Percentiles rank a stretch among this genome's conserved stretches.
Conservation (phyloP, 1,284 basidiomycete species). For the Ganoderma multipileum region DNA sequence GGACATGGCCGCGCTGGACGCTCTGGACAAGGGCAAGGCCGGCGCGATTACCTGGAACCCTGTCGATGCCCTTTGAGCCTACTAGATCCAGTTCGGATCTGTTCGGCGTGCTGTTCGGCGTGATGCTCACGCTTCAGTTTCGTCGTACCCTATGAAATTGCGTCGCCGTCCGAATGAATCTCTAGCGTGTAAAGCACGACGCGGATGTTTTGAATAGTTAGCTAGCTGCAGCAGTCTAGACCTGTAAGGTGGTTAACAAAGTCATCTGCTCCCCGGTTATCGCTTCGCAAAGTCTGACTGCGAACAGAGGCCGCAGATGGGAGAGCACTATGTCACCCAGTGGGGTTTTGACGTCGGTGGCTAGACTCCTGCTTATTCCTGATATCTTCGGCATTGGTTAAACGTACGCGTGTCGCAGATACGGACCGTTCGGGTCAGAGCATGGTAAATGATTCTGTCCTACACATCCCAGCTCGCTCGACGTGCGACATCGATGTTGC, state of each 20-base stretch:
- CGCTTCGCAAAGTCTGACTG: background rate
- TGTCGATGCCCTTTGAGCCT: constrained; percentile 41
- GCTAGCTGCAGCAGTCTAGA: constrained; percentile 1
- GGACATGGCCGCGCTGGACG: constrained; percentile 57
- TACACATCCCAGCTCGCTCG: too few relatives aligned
- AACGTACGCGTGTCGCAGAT: background rate
- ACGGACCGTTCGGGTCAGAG: too few relatives aligned
- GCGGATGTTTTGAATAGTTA: constrained; percentile 31
- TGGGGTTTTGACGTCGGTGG: background rate
- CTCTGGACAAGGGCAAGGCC: constrained; percentile 51
- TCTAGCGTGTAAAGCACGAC: constrained; percentile 59
- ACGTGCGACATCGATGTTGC: too few relatives aligned
- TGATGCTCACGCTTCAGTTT: too few relatives aligned
- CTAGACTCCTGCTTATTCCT: too few relatives aligned
- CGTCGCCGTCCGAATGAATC: background rate
- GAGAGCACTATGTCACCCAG: background rate
- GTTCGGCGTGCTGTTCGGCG: background rate
- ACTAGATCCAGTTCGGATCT: too few relatives aligned
- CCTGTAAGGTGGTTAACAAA: too few relatives aligned
- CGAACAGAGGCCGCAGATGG: background rate
- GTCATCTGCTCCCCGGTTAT: too few relatives aligned
- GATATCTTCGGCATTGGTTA: too few relatives aligned
- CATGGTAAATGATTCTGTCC: too few relatives aligned
- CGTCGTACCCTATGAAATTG: too few relatives aligned
- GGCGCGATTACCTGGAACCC: constrained; percentile 62